phyloP scores from a whole-genome alignment of 2,329 filamentous ascomycete species.

The Ascocoryne sarcoides region DNA sequence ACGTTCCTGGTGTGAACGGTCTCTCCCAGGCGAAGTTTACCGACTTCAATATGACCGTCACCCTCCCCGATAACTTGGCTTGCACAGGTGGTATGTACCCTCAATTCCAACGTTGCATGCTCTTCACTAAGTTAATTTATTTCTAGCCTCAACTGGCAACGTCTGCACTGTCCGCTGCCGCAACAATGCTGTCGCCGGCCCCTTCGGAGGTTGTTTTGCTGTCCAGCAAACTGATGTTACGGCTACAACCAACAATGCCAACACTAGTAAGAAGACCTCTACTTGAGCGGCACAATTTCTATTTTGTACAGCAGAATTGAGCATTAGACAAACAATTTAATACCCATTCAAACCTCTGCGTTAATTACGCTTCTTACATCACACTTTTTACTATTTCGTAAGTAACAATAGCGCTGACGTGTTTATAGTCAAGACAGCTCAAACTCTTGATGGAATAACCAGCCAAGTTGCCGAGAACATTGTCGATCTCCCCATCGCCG shows the following conservation, averaged over 20 bases:
- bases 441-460: constrained; percentile 36
- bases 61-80: constrained; percentile 40
- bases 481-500: constrained; percentile 39
- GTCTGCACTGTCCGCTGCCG: constrained; percentile 51
- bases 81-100: constrained; percentile 41
- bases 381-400: no score
- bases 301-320: no score
- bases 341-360: no score
- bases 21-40: constrained; percentile 46
- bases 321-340: no score
- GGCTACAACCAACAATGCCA: constrained; percentile 34
- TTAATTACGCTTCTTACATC: no score
- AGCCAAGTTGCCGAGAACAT: constrained; percentile 43
- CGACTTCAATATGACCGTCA: constrained; percentile 47
- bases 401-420: no score
- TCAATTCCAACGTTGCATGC: neutral
- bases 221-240: constrained; percentile 44
- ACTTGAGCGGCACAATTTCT: no score
- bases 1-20: constrained; percentile 49
- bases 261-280: constrained; percentile 16
- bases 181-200: constrained; percentile 47
- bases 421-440: constrained; percentile 16
- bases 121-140: neutral
- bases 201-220: constrained; percentile 50
- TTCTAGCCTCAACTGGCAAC: constrained; percentile 44